Evolutionary conservation across 306 rosid genomes (phyloP).

Genomic region (Quillaja saponaria): DNA sequence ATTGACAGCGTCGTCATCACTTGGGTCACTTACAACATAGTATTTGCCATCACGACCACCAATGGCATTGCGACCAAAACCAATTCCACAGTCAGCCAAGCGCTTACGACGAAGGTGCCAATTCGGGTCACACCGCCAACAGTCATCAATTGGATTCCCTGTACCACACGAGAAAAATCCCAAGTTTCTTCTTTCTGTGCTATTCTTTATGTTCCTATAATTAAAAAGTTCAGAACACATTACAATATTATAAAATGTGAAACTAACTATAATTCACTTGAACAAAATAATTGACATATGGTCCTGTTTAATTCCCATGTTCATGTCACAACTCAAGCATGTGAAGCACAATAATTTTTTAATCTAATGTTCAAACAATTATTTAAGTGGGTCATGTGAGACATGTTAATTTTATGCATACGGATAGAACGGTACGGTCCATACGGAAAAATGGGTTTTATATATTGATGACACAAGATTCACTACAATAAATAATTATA

Average conservation of each 20-base stretch:
- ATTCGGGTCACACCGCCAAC: constrained; percentile 88
- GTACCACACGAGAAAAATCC: constrained; percentile 81
- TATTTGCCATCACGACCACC: constrained; percentile 89
- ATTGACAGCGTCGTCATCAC: constrained; percentile 69
- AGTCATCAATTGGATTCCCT: constrained; percentile 93
- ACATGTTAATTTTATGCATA: constrained; percentile 23
- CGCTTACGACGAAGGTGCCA: constrained; percentile 73
- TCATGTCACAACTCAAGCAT: background rate
- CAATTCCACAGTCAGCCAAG: constrained; percentile 77
- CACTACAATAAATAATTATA: constrained; percentile 27
- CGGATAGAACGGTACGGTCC: constrained; percentile 56
- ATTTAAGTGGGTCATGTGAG: constrained; percentile 32
- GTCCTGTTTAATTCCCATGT: constrained; percentile 1
- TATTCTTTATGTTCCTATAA: constrained; percentile 65
- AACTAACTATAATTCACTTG: background rate
- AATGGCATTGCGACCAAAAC: constrained; percentile 84
- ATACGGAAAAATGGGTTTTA: constrained; percentile 50
- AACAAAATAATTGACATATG: background rate
- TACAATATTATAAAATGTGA: background rate
- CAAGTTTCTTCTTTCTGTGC: constrained; percentile 69
- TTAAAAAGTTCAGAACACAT: background rate
- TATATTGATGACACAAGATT: constrained; percentile 14
- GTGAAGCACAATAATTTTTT: constrained; percentile 20
- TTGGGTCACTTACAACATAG: constrained; percentile 64
- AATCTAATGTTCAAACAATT: constrained; percentile 8